Base-by-base conservation (phyloP, 202 grass and related monocot genomes). In the Digitaria exilis region DNA sequence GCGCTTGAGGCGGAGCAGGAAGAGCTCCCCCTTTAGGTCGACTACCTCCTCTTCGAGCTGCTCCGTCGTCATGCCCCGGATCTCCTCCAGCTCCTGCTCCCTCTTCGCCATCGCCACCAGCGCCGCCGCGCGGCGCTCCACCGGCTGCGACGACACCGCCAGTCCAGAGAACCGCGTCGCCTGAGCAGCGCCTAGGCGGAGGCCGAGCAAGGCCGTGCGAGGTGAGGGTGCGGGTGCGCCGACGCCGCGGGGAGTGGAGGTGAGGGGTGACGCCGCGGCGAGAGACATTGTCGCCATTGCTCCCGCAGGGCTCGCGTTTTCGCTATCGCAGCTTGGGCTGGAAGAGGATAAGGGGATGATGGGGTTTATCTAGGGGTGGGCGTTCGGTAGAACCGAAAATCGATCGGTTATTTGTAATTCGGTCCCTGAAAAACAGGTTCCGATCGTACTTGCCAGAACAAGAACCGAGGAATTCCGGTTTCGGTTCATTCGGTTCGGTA, bases 1-100 rank as follows among this genome's bases (percentile, higher is more conserved):
- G 80, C 86, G 92, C 85, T 92, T 94, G 35, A 99, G 96, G 61
- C 91, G 91, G 86, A 96, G 96, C 89, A 99, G 87, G 70, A 99
- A 88, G 80, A 99, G 85, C 86, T 96, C 93, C 28, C 96, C 96
- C 78, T 99, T 99, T 39, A 99, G 88, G 86, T 94, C 96, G 28
- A 99, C 84, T 9, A 96, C 96, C 73, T 96, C 93, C 75, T 96
- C 89, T 80, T 94, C 88, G 46, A 99, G 75, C 84, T 86, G 67
- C 72, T 92, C 91, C 51, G 88, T 96, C 50, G 73, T 69, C 96
- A 92, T 99, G 39, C 6, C 32, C 49, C 93, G 83, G 10, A 99
- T 96, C 84, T 94, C 93, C 87, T 92, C 87, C 87, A 99, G 49
- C 70, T 96, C 96, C 71, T 88, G 83, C 84, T 94, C 91, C 75